A percentile compares a stretch with the other conserved stretches of the same genome.
phyloP scores from a whole-genome alignment of 176 grass and related monocot species.

The Hyparrhenia diplandra region DNA sequence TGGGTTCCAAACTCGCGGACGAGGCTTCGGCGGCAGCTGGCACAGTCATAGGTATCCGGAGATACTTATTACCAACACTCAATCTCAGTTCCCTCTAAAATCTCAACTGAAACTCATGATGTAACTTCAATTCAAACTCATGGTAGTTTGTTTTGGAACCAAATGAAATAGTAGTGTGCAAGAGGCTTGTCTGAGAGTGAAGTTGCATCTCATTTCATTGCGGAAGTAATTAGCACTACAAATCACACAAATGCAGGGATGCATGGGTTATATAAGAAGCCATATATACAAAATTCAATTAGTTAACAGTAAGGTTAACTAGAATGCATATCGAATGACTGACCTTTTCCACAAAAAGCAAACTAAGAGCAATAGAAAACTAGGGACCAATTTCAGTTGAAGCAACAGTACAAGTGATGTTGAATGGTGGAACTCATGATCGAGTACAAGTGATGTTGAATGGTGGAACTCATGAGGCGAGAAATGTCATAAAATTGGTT shows the following conservation, averaged over 20 bases:
- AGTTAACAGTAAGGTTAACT: background rate
- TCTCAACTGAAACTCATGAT: background rate
- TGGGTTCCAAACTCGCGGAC: too few species aligned
- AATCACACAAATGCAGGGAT: background rate
- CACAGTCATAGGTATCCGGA: too few species aligned
- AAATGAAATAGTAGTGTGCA: background rate
- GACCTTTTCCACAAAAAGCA: background rate
- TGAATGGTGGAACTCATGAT: too few species aligned
- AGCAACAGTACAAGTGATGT: background rate
- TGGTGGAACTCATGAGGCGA: background rate
- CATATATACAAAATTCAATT: background rate
- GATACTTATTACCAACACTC: background rate
- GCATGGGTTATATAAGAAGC: background rate
- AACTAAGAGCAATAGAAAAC: background rate
- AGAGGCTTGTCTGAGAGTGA: background rate
- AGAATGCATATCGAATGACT: background rate
- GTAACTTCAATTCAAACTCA: too few species aligned
- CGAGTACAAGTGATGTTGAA: background rate
- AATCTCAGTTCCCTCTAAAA: background rate
- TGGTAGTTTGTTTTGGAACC: background rate
- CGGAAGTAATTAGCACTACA: background rate
- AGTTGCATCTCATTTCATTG: background rate
- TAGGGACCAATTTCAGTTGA: background rate
- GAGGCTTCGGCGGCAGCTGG: too few species aligned
- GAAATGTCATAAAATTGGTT: background rate